Evolutionary conservation across 305 asterid genomes (phyloP), one percentile per base, ranked within the genome.

Genomic region (Coffea humblotiana): DNA sequence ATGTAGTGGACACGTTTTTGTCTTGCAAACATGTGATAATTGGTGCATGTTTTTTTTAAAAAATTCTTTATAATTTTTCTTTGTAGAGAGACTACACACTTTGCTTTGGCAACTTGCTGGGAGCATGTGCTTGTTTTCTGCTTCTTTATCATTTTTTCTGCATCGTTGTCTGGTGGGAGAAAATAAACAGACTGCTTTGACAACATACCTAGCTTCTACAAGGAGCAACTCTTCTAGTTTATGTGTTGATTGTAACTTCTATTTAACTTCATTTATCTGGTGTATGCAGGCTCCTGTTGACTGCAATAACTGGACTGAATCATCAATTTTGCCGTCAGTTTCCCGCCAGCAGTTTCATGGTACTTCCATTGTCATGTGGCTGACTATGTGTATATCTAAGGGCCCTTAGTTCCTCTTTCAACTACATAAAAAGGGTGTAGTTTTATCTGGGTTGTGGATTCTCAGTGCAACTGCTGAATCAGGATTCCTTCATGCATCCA

Each of bases 331-430:
- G 52, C 58, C 21, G 5, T 63, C 68, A 51, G 67, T 48, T 49
- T 27, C 74, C 63, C 45, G 32, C 45, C 23, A 7, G 63, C 71
- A 72, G 78, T 63, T 63, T 37, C 69, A 80, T 74, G 83, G 83
- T 73, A 80, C 27, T 67, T 64, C 51, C 23, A 7, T 51, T 47
- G 6, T 37, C 25, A 61, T 63, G 13, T 27, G 43, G 49, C 60
- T 21, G 14, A 15, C 19, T 54, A n/a, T 56, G 25, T 56, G 51
- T 32, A 48, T 75, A 48, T 75, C 6, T 2, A 27, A 11, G 69
- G 69, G 3, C 13, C 40, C 69, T 8, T 23, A 15, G 3, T 13
- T 37, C 54, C 1, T 40, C 40, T 29, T 35, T 40, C 70, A 56
- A n/a, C 32, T 52, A 8, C 45, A 74, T 56, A 23, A 8, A 11